Evolutionary conservation across 306 rosid species (phyloP).

Genomic region (Vicia villosa): DNA sequence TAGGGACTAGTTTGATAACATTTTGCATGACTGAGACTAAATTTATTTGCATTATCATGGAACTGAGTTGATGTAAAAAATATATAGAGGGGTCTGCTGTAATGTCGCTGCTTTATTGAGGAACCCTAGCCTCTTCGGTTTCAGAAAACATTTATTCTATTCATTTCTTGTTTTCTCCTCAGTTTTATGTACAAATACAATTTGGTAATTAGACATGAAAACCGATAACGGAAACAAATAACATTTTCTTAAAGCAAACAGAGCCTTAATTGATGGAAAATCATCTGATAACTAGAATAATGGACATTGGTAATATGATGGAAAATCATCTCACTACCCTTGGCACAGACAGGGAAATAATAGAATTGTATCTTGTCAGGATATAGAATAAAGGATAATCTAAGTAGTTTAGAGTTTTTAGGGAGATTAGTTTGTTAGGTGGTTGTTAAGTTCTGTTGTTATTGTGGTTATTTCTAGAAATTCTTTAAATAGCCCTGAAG

Average conservation of each 20-base stretch:
- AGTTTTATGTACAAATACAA: neutral
- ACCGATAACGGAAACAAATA: neutral
- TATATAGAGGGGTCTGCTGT: neutral
- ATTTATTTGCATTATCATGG: neutral
- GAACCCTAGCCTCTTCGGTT: neutral
- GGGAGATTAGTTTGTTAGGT: neutral
- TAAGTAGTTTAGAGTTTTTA: neutral
- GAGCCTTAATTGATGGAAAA: neutral
- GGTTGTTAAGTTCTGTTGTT: neutral
- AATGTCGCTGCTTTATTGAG: neutral
- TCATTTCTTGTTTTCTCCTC: neutral
- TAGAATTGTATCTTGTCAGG: neutral
- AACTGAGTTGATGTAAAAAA: neutral
- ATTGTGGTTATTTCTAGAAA: neutral
- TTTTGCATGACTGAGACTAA: neutral
- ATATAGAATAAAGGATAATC: neutral
- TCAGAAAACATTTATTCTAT: neutral
- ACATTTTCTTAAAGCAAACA: neutral
- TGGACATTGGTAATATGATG: neutral
- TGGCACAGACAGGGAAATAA: neutral
- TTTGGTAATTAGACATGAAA: neutral
- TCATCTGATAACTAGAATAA: neutral
- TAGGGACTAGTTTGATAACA: slow-evolving; percentile 4
- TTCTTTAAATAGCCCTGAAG: neutral
- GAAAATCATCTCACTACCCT: neutral